Base-by-base conservation (phyloP, 352 stramenopile genomes). In the Saprolegnia diclina region DNA sequence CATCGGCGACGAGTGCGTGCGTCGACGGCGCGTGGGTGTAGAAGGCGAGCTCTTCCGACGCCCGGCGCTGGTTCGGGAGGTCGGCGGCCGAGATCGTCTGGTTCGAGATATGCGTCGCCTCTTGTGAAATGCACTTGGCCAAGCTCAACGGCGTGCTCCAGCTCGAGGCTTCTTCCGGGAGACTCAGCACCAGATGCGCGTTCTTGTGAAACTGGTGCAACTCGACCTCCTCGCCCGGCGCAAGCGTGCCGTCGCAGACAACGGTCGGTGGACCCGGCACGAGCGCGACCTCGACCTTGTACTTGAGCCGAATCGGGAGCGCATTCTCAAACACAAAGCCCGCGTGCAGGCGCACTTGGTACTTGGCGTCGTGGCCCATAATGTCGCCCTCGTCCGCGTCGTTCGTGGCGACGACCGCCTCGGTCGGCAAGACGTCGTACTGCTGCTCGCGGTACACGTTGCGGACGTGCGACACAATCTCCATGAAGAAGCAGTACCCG, bases 391-490 rank as follows among this genome's bases (percentile, higher is more conserved):
- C 71, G 13, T 72, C 71, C 35, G 66, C 75, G 24, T 64, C 52
- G 1, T 7, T 16, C 14, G 46, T 21, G 5, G 50, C 14, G 18
- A 19, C 21, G 9, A 42, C 21, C 13, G 53, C 32, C 44, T 71
- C 54, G 19, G 46, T 61, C 7, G 80, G 89, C 40, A 90, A 72
- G 50, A 90, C 77, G 32, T 83, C 82, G 64, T 91, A 83, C 22
- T 94, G 83, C 29, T 95, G 84, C 79, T 96, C 88, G 24, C 87
- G 78, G 72, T 94, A 96, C 11, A 96, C 87, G 45, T 96, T 94
- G 19, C 88, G 80, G 76, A 93, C 89, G 65, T 88, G 81, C 11
- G 82, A 82, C 7, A 81, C 80, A 46, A 91, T 89, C 56, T 87
- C 91, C 40, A 96, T 85, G 65, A 91, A 94, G 10, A 96, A 71